Evolutionary conservation across 495 filamentous ascomycete genomes (phyloP).

Genomic region (Rostrohypoxylon terebratum): DNA sequence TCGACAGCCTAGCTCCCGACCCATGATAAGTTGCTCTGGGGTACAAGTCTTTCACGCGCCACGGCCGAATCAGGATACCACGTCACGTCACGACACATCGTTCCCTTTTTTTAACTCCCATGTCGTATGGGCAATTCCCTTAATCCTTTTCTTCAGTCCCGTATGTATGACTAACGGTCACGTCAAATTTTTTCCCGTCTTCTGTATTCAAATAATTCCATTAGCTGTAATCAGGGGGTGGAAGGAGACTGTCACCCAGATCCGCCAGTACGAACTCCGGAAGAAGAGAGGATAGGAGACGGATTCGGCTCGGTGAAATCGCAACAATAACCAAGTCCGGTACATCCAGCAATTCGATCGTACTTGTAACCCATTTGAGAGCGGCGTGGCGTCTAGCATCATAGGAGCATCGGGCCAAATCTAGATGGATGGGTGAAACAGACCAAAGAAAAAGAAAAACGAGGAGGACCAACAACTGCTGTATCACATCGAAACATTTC

Average conservation of each 20-base stretch:
- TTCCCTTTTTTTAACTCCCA: slow-evolving; percentile 27
- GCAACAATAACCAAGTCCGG: slow-evolving; percentile 14
- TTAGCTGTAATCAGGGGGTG: slow-evolving; percentile 27
- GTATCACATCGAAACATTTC: slow-evolving; percentile 16
- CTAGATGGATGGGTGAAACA: background rate
- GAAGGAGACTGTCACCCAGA: background rate
- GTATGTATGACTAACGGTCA: slow-evolving; percentile 34
- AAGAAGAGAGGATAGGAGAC: slow-evolving; percentile 9
- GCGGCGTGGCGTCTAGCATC: background rate
- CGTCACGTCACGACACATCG: slow-evolving; percentile 33
- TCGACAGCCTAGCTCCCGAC: slow-evolving; percentile 5
- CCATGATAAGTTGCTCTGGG: slow-evolving; percentile 4
- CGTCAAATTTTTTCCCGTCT: slow-evolving; percentile 23
- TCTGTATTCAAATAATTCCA: slow-evolving; percentile 35
- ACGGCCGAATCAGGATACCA: slow-evolving; percentile 37
- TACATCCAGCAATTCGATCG: slow-evolving; percentile 7
- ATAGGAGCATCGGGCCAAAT: slow-evolving; percentile 10
- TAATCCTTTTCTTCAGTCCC: slow-evolving; percentile 23
- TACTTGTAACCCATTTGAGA: slow-evolving; percentile 3
- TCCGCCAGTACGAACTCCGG: slow-evolving; percentile 17
- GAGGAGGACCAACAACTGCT: slow-evolving; percentile 5
- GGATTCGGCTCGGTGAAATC: slow-evolving; percentile 13
- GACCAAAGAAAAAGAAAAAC: background rate
- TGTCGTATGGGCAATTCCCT: slow-evolving; percentile 25
- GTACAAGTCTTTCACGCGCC: slow-evolving; percentile 30